Percentiles rank a stretch among this genome's conserved stretches.
phyloP scores from a whole-genome alignment of 1,284 basidiomycete species.

The Cystobasidium slooffiae region DNA sequence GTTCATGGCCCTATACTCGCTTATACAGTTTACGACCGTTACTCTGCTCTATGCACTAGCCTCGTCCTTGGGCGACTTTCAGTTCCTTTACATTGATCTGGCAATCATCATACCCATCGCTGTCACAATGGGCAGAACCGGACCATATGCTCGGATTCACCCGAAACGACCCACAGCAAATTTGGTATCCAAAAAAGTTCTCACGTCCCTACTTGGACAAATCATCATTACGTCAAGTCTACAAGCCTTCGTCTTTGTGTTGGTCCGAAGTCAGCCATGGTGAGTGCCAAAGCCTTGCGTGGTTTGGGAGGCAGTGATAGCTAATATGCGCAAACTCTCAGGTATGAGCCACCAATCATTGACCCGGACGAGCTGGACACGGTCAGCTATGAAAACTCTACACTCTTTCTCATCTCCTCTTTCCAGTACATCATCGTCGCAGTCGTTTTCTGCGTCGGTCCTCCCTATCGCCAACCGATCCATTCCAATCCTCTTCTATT shows the following conservation, averaged over 20 bases:
- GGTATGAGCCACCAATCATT: slow-evolving; percentile 65
- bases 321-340: slow-evolving; percentile 32
- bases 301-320: not conserved
- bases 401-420: slow-evolving; percentile 89
- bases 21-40: slow-evolving; percentile 81
- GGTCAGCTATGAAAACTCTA: slow-evolving; percentile 92
- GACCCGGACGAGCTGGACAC: slow-evolving; percentile 80
- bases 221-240: slow-evolving; percentile 81
- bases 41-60: slow-evolving; percentile 95
- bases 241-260: slow-evolving; percentile 87
- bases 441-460: slow-evolving; percentile 95
- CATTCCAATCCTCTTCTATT: slow-evolving; percentile 90
- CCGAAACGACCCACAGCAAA: slow-evolving; percentile 93
- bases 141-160: slow-evolving; percentile 83
- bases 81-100: slow-evolving; percentile 97
- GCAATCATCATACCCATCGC: slow-evolving; percentile 97
- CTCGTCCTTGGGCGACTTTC: slow-evolving; percentile 93
- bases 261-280: slow-evolving; percentile 85
- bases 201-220: slow-evolving; percentile 91
- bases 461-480: slow-evolving; percentile 92
- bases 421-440: slow-evolving; percentile 99
- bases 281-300: slow-evolving; percentile 54
- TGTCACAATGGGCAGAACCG: slow-evolving; percentile 92
- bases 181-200: slow-evolving; percentile 92
- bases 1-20: slow-evolving; percentile 92